Evolutionary conservation across 371 early-diverging fungal species (phyloP).

Genomic region (Paraphysoderma sedebokerense): DNA sequence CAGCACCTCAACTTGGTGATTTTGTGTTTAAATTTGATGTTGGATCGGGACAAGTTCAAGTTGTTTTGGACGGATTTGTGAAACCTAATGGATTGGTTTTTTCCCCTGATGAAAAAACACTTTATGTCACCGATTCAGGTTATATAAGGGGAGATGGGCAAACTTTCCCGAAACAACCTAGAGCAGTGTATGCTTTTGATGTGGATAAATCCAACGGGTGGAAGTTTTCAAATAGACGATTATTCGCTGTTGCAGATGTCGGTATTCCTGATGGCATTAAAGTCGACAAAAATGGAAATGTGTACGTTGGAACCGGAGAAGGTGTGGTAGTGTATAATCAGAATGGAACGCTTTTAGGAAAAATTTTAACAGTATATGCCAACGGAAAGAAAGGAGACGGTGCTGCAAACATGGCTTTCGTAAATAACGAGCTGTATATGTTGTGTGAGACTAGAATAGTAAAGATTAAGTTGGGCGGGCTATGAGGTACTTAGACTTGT

Average conservation of each 20-base stretch:
- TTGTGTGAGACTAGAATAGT: too few relatives aligned
- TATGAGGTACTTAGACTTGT: too few relatives aligned
- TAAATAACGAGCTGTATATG: too few relatives aligned
- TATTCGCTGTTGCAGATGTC: constrained; percentile 1
- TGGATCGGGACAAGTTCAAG: not conserved
- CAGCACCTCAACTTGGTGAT: not conserved
- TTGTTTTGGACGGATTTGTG: constrained; percentile 2
- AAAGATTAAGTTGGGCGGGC: too few relatives aligned
- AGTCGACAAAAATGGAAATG: not conserved
- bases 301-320: constrained; percentile 3
- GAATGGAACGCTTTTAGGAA: too few relatives aligned
- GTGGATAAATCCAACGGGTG: constrained; percentile 3
- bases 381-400: too few relatives aligned
- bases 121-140: constrained; percentile 1
- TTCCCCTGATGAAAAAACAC: constrained; percentile 1
- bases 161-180: not conserved
- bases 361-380: too few relatives aligned
- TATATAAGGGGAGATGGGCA: not conserved
- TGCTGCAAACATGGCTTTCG: too few relatives aligned
- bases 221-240: not conserved
- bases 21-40: constrained; percentile 1
- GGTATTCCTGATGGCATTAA: constrained; percentile 4
- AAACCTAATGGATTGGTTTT: constrained; percentile 2
- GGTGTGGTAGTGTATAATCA: constrained; percentile 1
- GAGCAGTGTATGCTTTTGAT: not conserved